phyloP scores from a whole-genome alignment of 768 basidiomycete genomes.

The Kondoa subrosea region DNA sequence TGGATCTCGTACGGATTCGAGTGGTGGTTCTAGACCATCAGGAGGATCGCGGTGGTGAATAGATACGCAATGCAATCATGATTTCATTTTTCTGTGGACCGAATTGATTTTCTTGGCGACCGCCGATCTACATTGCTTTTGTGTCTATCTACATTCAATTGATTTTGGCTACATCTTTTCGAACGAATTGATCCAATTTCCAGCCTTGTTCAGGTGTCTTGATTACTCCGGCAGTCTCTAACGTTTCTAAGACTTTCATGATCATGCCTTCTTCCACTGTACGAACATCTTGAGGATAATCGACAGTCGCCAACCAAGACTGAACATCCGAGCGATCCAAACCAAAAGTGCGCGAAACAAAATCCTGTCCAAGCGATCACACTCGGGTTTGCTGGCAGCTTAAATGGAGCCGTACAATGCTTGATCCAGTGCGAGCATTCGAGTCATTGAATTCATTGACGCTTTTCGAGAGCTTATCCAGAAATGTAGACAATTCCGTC shows the following conservation, averaged over 20 bases:
- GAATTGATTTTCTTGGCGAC: too few relatives aligned
- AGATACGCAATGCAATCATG: too few relatives aligned
- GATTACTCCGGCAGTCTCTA: conserved; percentile 25
- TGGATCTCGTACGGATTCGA: too few relatives aligned
- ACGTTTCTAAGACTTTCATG: conserved; percentile 23
- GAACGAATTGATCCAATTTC: conserved; percentile 25
- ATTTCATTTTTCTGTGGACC: too few relatives aligned
- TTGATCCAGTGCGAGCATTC: conserved; percentile 40
- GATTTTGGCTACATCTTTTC: conserved; percentile 21
- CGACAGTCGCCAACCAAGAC: conserved; percentile 32
- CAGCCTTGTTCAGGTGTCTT: conserved; percentile 18
- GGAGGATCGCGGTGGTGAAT: too few relatives aligned
- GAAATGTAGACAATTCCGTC: neutral
- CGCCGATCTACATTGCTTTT: too few relatives aligned
- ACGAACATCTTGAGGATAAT: conserved; percentile 22
- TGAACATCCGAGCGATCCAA: conserved; percentile 68
- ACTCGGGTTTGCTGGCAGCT: conserved; percentile 37
- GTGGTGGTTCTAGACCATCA: too few relatives aligned
- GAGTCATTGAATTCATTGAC: conserved; percentile 31
- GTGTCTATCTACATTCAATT: too few relatives aligned
- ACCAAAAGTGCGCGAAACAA: conserved; percentile 60
- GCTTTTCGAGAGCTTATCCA: conserved; percentile 1
- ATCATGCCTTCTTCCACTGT: conserved; percentile 20
- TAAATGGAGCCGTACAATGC: conserved; percentile 53
- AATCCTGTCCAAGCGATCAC: conserved; percentile 49